Evolutionary conservation across 768 basidiomycete species (phyloP).

Genomic region (Hygrocybe punicea): DNA sequence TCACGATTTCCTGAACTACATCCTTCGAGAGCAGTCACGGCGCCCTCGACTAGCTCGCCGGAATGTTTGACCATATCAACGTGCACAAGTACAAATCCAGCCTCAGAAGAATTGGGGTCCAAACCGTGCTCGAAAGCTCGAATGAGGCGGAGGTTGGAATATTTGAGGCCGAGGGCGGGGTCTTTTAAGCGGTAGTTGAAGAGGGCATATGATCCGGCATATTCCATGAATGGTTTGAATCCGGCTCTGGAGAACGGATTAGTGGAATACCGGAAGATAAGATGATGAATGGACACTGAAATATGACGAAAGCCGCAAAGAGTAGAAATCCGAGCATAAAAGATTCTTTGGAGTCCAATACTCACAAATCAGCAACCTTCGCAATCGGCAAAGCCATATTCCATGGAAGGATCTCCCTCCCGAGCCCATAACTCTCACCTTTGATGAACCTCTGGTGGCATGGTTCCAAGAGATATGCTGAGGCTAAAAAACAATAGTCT

Average conservation of each 20-base stretch:
- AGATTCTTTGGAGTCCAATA: background rate
- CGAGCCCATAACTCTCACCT: conserved; percentile 27
- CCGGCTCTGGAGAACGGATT: conserved; percentile 8
- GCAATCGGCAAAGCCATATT: conserved; percentile 27
- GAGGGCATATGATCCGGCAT: conserved; percentile 31
- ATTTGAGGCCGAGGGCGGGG: conserved; percentile 21
- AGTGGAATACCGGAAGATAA: background rate
- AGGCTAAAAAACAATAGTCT: conserved; percentile 25
- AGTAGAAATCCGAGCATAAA: too few species aligned
- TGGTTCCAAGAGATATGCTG: conserved; percentile 33
- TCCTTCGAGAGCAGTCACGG: background rate
- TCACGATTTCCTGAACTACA: background rate
- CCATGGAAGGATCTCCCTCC: conserved; percentile 23
- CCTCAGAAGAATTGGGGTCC: conserved; percentile 23
- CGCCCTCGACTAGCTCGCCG: background rate
- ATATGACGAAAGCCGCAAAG: too few species aligned
- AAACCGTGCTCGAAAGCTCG: conserved; percentile 28
- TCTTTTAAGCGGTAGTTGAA: conserved; percentile 24
- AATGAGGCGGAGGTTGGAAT: conserved; percentile 32
- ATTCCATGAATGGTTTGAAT: conserved; percentile 31
- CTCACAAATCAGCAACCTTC: conserved; percentile 19
- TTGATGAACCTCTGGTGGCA: conserved; percentile 23
- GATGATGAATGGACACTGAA: too few species aligned
- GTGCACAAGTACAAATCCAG: conserved; percentile 26
- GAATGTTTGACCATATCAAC: conserved; percentile 26